Evolutionary conservation across 2,329 filamentous ascomycete species (phyloP), one percentile per base, ranked within the genome.

Genomic region (Cordyceps cateniannulata): DNA sequence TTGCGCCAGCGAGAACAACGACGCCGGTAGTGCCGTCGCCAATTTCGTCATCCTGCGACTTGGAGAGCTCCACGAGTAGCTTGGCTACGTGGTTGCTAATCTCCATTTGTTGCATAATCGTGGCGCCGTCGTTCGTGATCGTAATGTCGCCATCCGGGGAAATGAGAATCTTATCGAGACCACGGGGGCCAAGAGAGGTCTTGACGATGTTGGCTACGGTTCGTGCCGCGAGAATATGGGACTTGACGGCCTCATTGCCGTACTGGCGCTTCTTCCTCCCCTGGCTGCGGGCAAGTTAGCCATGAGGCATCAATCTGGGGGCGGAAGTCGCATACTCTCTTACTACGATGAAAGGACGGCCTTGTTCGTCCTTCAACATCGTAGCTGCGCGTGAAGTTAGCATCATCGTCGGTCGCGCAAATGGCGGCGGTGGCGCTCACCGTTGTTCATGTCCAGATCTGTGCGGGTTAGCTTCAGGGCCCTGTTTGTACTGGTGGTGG

Each of bases 61-160:
- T 97, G 65, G 95, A 98, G 45, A 99, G 87, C 74, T 97, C 93
- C 54, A 99, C 95, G 63, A 99, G 81, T 56, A 99, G 83, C 80
- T 98, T 98, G 64, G 95, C 95, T 64, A 99, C 92, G 76, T 98
- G 93, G 82, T 99, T 98, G 68, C 91, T 90, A 68, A 99, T 93
- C 80, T 99, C 95, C 95, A 99, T 99, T 84, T 96, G 92, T 69
- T 91, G 88, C 67, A 99, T 82, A 70, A 99, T 99, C 50, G 95
- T 99, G 60, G 96, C 96, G 70, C 95, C 95, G 79, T 99, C 95
- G 80, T 99, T 99, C 68, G 95, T 99, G 64, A 99, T 92, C 64
- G 95, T 99, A 75, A 99, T 99, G 77, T 99, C 95, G 75, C 95
- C 95, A 74, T 99, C 95, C 64, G 95, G 90, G 56, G 95, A 99